Percentiles rank a stretch among this genome's conserved stretches.
phyloP scores from a whole-genome alignment of 352 stramenopile species.

The Pseudoperonospora humuli region DNA sequence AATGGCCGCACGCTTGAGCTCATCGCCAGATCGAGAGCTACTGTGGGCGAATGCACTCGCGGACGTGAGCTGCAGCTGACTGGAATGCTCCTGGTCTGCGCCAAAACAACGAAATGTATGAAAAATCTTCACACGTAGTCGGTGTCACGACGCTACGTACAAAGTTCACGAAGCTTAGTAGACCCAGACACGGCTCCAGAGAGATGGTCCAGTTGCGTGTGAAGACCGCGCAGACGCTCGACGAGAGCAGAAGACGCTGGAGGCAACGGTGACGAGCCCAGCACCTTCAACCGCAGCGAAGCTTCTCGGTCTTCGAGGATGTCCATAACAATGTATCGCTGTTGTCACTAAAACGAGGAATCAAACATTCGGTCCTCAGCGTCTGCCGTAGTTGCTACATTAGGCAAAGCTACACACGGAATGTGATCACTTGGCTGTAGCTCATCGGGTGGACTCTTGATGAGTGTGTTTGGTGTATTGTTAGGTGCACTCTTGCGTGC shows the following conservation, averaged over 20 bases:
- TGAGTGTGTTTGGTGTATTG: too few relatives aligned
- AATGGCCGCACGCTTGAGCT: constrained; percentile 57
- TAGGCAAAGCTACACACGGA: too few relatives aligned
- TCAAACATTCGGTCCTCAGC: too few relatives aligned
- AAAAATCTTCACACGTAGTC: constrained; percentile 1
- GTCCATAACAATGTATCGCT: constrained; percentile 31
- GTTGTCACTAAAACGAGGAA: too few relatives aligned
- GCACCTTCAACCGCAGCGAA: constrained; percentile 30
- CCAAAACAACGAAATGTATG: neutral
- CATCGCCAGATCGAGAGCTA: constrained; percentile 22
- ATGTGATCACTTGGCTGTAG: too few relatives aligned
- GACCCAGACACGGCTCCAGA: constrained; percentile 27
- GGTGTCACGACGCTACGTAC: constrained; percentile 13
- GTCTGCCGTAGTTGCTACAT: too few relatives aligned
- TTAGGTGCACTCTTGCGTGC: too few relatives aligned
- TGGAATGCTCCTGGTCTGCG: constrained; percentile 32
- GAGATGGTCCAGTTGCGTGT: constrained; percentile 28
- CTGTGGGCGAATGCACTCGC: constrained; percentile 14
- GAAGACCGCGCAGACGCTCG: constrained; percentile 19
- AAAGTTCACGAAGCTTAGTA: constrained; percentile 37
- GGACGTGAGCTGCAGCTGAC: constrained; percentile 32
- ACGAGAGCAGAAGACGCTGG: constrained; percentile 1
- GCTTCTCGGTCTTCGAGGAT: constrained; percentile 45
- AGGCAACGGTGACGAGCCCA: constrained; percentile 9
- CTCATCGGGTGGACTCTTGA: too few relatives aligned